These are phyloP conservation scores for Xerocomellus intermedius DNA, from an alignment of 768 basidiomycete species.

Conservation along the genomic window DNA sequence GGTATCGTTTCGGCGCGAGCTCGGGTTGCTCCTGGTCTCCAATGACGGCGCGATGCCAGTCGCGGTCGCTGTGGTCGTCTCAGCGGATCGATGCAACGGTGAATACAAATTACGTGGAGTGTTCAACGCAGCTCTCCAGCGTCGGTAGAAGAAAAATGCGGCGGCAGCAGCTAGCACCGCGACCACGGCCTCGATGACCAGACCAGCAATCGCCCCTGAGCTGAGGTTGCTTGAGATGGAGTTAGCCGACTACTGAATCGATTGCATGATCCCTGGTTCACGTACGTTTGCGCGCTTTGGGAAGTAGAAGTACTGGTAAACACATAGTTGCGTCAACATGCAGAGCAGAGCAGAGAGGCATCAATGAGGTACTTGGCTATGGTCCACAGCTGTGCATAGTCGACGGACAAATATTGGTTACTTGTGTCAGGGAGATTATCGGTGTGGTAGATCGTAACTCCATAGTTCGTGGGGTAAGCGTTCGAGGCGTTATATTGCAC, in stretches of 20 bases:
- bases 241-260: neutral
- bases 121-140: conserved; percentile 17
- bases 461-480: conserved; percentile 18
- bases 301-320: no score
- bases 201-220: conserved; percentile 25
- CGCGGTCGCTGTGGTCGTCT: neutral
- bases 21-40: conserved; percentile 1
- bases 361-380: no score
- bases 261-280: neutral
- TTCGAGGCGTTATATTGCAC: conserved; percentile 18
- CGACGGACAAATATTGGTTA: no score
- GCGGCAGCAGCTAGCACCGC: conserved; percentile 13
- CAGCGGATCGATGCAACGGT: conserved; percentile 1
- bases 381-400: no score
- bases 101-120: conserved; percentile 2
- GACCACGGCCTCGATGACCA: conserved; percentile 14
- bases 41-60: conserved; percentile 9
- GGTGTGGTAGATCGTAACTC: conserved; percentile 33
- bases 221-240: conserved; percentile 11
- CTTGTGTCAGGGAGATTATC: no score
- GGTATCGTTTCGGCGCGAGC: neutral
- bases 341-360: no score
- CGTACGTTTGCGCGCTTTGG: conserved; percentile 13
- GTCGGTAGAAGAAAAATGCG: conserved; percentile 22
- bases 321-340: no score